Evolutionary conservation across 371 early-diverging fungal species (phyloP), one percentile per base, ranked within the genome.

Genomic region (Dinochytrium kinnereticum): DNA sequence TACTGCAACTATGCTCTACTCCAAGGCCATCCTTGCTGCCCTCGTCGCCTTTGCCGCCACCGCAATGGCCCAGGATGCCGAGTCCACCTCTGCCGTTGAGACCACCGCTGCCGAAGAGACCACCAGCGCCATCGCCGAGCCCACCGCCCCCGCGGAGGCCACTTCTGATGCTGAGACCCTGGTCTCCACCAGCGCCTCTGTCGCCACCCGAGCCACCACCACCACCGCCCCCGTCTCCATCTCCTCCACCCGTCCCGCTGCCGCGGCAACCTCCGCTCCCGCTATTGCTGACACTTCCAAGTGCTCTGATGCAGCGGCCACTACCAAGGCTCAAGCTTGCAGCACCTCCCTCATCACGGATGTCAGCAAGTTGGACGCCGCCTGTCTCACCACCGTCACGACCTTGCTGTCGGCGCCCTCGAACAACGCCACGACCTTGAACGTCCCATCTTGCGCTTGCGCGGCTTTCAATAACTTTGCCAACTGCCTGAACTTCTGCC

Each of bases 11-110:
- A 19, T 55, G 57, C 57, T 15, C 57, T 19, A 17, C 57, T 7
- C 57, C 26, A 30, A 55, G 57, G 26, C 57, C 21, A 55, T 55
- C 57, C 5, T 55, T 26, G 57, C 57, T 26, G 57, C 26, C 57
- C 15, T 30, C 26, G 5, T 30, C 24, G 30, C 30, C 26, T 30
- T 55, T 55, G 26, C 57, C 26, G 57, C 30, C 57, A 10, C 10
- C 57, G 30, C 57, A 10, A 15, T 26, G 21, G 57, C 57, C 10
- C 26, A 26, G 57, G 57, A 19, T 10, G 49, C 49, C 49, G 15
- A 13, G 49, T n/a, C 49, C n/a, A 44, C 44, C 19, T 44, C 44
- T 44, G 44, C 44, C 44, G 44, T 44, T 44, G 44, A 44, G 15
- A 10, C 30, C 30, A 30, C 57, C 57, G 57, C 57, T 30, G 57